Percentiles rank a stretch among this genome's conserved stretches.
Conservation (phyloP, 75 land plant genomes). For the Pinus taeda region DNA sequence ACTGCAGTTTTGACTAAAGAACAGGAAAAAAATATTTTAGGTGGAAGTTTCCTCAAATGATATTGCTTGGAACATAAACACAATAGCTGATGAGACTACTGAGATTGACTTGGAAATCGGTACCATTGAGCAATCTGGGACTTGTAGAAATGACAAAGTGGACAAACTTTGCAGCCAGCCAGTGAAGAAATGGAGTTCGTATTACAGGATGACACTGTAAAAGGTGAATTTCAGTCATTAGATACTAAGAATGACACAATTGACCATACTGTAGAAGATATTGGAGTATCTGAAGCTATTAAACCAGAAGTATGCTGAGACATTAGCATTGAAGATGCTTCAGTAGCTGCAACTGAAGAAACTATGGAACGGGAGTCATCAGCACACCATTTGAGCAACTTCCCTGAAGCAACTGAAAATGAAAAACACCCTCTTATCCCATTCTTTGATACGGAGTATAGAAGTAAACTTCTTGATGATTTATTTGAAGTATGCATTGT, state of each 20-base stretch:
- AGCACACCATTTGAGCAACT: neutral
- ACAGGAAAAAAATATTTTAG: neutral
- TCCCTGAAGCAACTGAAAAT: slow-evolving; percentile 10
- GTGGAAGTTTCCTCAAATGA: slow-evolving; percentile 13
- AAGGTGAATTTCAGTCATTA: neutral
- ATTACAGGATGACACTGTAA: neutral
- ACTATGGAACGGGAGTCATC: neutral
- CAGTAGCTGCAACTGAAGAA: slow-evolving; percentile 25
- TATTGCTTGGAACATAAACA: slow-evolving; percentile 62
- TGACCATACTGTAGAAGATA: slow-evolving; percentile 14
- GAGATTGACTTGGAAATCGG: slow-evolving; percentile 86
- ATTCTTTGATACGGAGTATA: slow-evolving; percentile 73
- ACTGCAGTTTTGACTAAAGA: slow-evolving; percentile 8
- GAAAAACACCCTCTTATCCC: slow-evolving; percentile 37
- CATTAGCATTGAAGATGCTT: slow-evolving; percentile 73
- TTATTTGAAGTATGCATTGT: slow-evolving; percentile 71
- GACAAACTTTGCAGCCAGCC: neutral
- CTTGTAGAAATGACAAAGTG: slow-evolving; percentile 33
- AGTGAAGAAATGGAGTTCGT: neutral
- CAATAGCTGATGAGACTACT: slow-evolving; percentile 29
- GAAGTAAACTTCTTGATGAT: slow-evolving; percentile 88
- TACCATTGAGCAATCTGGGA: slow-evolving; percentile 41
- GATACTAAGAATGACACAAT: slow-evolving; percentile 7
- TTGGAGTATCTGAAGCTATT: slow-evolving; percentile 14
- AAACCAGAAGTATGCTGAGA: slow-evolving; percentile 78